Evolutionary conservation across 305 asterid genomes (phyloP).

Genomic region (Andrographis paniculata): DNA sequence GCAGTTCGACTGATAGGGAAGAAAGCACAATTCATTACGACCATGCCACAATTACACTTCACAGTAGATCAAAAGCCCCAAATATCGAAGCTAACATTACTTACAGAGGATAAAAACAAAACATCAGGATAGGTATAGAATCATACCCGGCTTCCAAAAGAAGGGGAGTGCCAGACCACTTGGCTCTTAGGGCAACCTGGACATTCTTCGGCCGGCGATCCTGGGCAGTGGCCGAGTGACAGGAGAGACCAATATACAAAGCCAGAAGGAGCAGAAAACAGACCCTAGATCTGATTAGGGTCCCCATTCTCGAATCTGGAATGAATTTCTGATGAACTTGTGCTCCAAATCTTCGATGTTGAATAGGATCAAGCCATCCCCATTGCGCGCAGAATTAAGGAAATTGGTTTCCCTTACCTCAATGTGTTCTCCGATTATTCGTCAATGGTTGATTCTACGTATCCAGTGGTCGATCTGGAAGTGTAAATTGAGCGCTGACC

Average conservation of each 20-base stretch:
- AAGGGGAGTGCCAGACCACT: conserved; percentile 94
- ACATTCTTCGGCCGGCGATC: conserved; percentile 79
- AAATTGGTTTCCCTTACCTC: no score
- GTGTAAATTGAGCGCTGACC: no score
- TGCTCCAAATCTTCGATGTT: conserved; percentile 14
- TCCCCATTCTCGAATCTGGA: conserved; percentile 42
- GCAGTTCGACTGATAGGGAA: no score
- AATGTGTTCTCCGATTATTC: no score
- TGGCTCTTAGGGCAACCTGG: conserved; percentile 91
- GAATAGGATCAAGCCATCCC: background rate
- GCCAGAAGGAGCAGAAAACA: conserved; percentile 33
- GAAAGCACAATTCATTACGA: no score
- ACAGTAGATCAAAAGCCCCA: conserved; percentile 8
- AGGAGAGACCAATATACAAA: conserved; percentile 27
- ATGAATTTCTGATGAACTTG: conserved; percentile 9
- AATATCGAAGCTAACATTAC: conserved; percentile 5
- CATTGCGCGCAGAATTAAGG: no score
- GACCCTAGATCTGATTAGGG: conserved; percentile 56
- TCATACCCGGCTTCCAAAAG: conserved; percentile 92
- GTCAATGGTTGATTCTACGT: no score
- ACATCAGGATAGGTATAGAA: background rate
- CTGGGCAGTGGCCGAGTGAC: conserved; percentile 39
- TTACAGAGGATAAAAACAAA: conserved; percentile 1
- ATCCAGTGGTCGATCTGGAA: no score
- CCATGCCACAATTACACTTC: conserved; percentile 6